Evolutionary conservation across 345 rosid species (phyloP), one percentile per base, ranked within the genome.

Genomic region (Xanthoceras sorbifolium): DNA sequence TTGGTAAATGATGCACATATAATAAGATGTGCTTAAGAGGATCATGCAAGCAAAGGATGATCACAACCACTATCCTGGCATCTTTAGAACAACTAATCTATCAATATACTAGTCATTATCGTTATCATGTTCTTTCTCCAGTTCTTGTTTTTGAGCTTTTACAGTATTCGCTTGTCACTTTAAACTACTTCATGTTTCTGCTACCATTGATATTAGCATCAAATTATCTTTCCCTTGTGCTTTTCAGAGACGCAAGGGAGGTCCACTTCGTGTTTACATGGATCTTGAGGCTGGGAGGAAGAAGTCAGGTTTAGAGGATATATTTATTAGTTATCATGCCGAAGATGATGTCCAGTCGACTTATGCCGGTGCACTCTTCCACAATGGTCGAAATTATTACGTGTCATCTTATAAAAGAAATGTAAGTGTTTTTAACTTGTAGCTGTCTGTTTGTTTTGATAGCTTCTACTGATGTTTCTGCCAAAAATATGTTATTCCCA

Each of bases 201-300:
- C 64, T 62, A 18, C 32, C 46, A 31, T 62, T 11, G 4, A 28
- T 28, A 10, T 26, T 28, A 70, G 54, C 59, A 31, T 62, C 5
- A 36, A 25, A 66, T 36, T 54, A 42, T 62, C 25, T 78, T 60
- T 44, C 80, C 71, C 23, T 61, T 71, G 36, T 61, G 62, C 42
- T 70, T 80, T 28, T 50, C 71, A 94, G 99, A 91, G 99, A 81
- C 89, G 73, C 61, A 83, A 66, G 9, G 93, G 97, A 55, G 97
- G 87, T 50, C 99, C 98, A n/a, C 90, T 91, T 52, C 98, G 96
- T 26, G 96, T 90, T 63, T 95, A 92, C 81, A 92, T 95, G 99
- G 98, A 95, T 76, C 94, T 95, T 59, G 99, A 95, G 67, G 91
- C 96, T 9, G 94, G 96, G 67, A 86, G 99, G 79, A 95, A 71